Evolutionary conservation across 768 basidiomycete species (phyloP).

Genomic region (Boletus pseudopeckii): DNA sequence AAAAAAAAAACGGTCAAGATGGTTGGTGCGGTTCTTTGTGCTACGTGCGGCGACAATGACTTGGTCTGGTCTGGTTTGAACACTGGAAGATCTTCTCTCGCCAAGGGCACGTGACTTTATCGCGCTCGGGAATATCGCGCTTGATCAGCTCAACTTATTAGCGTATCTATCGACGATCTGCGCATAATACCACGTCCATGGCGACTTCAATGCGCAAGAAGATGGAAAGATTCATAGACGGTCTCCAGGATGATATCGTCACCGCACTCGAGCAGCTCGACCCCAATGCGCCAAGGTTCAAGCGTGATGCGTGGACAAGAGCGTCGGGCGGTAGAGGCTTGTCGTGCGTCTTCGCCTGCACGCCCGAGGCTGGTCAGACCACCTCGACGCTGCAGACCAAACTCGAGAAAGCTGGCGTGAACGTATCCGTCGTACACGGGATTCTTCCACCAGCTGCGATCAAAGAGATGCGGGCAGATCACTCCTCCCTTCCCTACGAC

Average conservation of each 20-base stretch:
- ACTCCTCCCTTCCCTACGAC: constrained; percentile 66
- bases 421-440: constrained; percentile 90
- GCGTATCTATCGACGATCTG: not conserved
- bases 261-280: constrained; percentile 75
- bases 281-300: constrained; percentile 64
- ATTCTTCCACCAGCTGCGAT: constrained; percentile 84
- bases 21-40: not conserved
- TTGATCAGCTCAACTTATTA: not conserved
- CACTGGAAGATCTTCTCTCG: not conserved
- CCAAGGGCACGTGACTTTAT: constrained; percentile 26
- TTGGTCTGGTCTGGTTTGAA: not conserved
- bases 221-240: constrained; percentile 71
- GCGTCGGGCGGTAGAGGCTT: constrained; percentile 66
- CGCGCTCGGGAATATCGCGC: not conserved
- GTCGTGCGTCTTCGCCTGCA: constrained; percentile 75
- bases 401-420: constrained; percentile 95
- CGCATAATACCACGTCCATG: constrained; percentile 7
- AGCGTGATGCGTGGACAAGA: constrained; percentile 78
- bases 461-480: constrained; percentile 93
- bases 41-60: not conserved
- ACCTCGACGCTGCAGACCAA: constrained; percentile 43
- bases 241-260: constrained; percentile 80
- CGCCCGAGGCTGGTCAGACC: constrained; percentile 29
- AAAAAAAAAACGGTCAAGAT: not conserved
- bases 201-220: constrained; percentile 61